Percentiles rank a stretch among this genome's conserved stretches.
Conservation (phyloP, 495 filamentous ascomycete genomes). For the Penicillium nucicola region DNA sequence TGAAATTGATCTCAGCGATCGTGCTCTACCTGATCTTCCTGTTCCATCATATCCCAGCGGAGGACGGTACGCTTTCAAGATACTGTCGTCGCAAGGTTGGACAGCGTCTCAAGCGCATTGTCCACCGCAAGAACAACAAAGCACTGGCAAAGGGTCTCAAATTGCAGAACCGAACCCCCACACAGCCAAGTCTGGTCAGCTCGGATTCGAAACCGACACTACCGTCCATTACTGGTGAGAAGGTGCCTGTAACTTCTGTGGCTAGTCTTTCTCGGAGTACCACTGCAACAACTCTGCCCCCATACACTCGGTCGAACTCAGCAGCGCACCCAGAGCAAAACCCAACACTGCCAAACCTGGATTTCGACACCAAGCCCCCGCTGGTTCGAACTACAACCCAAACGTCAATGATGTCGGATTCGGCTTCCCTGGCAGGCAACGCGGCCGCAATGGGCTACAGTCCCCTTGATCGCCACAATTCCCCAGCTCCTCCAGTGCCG, state of each 20-base stretch:
- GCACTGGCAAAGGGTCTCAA: conserved; percentile 72
- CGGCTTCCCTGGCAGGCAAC: conserved; percentile 17
- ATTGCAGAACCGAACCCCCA: conserved; percentile 56
- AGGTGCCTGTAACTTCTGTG: conserved; percentile 47
- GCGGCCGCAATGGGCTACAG: conserved; percentile 25
- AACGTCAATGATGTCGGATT: conserved; percentile 24
- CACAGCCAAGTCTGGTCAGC: conserved; percentile 48
- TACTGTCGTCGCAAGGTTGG: conserved; percentile 93
- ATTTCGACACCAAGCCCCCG: conserved; percentile 20
- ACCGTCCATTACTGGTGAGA: conserved; percentile 58
- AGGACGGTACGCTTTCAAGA: conserved; percentile 71
- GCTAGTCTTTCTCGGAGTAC: conserved; percentile 61
- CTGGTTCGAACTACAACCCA: conserved; percentile 21
- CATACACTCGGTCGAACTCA: conserved; percentile 24
- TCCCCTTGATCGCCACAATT: conserved; percentile 15
- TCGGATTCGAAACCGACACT: conserved; percentile 61
- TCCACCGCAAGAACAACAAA: conserved; percentile 77
- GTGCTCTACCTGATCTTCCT: conserved; percentile 83
- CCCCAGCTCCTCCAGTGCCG: conserved; percentile 20
- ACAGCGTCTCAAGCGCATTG: conserved; percentile 73
- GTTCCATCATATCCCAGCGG: conserved; percentile 79
- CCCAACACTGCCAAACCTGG: conserved; percentile 23
- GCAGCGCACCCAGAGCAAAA: conserved; percentile 3
- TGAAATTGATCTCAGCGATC: conserved; percentile 69
- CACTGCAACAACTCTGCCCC: conserved; percentile 63